A percentile compares a stretch with the other conserved stretches of the same genome.
Evolutionary conservation across 2,329 filamentous ascomycete genomes (phyloP).

Genomic region (Tolypocladium amazonense): DNA sequence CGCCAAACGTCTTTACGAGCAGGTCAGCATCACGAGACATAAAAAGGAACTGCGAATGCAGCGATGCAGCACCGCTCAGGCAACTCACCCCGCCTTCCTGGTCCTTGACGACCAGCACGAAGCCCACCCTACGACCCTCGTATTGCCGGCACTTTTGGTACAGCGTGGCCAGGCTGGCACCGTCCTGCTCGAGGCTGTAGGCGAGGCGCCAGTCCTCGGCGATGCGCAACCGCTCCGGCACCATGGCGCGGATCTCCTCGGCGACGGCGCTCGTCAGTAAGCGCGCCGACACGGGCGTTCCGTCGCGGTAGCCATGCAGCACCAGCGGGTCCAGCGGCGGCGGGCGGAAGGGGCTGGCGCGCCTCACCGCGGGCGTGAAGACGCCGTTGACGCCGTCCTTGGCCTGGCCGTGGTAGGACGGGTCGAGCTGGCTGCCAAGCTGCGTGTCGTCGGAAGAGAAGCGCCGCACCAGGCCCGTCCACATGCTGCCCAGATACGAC

Average conservation of each 20-base stretch:
- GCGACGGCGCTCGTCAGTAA: constrained; percentile 66
- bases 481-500: constrained; percentile 26
- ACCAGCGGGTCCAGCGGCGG: constrained; percentile 76
- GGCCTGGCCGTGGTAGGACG: constrained; percentile 9
- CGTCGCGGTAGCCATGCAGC: constrained; percentile 53
- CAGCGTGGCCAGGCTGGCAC: constrained; percentile 74
- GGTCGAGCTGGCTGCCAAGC: constrained; percentile 18
- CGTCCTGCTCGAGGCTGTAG: constrained; percentile 88
- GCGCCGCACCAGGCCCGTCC: constrained; percentile 57
- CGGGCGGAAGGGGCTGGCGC: constrained; percentile 70
- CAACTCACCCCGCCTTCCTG: constrained; percentile 57
- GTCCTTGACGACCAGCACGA: constrained; percentile 81
- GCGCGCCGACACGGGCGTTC: constrained; percentile 48
- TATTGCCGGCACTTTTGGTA: constrained; percentile 69
- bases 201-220: constrained; percentile 76
- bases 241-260: constrained; percentile 83
- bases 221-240: constrained; percentile 79
- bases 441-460: constrained; percentile 41
- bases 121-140: constrained; percentile 64
- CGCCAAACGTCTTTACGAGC: constrained; percentile 64
- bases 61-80: too few relatives aligned
- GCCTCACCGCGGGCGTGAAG: constrained; percentile 42
- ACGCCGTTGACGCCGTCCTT: constrained; percentile 45
- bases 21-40: background rate
- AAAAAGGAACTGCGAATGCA: background rate